phyloP scores from a whole-genome alignment of 225 moss, liverwort and hornwort species.

The Physcomitrium patens region DNA sequence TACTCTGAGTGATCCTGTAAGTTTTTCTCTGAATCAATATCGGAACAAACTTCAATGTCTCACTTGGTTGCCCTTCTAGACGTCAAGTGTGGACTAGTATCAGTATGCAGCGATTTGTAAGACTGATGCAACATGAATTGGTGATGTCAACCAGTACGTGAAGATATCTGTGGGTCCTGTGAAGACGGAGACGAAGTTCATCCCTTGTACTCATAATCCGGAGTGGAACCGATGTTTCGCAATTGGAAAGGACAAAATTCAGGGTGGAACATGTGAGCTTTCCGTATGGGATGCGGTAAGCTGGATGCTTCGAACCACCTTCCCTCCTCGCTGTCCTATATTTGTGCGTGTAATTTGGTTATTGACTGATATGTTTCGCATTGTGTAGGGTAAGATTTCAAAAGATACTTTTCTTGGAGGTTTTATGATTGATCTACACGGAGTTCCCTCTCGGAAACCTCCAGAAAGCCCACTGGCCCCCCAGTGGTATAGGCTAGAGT shows the following conservation, averaged over 20 bases:
- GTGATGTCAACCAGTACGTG: constrained; percentile 55
- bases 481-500: constrained; percentile 81
- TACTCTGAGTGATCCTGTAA: constrained; percentile 48
- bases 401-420: constrained; percentile 78
- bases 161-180: constrained; percentile 60
- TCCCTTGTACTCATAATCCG: constrained; percentile 56
- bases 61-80: background rate
- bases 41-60: background rate
- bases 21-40: background rate
- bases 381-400: constrained; percentile 53
- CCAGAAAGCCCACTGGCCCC: constrained; percentile 78
- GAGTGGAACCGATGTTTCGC: constrained; percentile 85
- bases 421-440: constrained; percentile 61
- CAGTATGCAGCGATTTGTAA: background rate
- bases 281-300: constrained; percentile 78
- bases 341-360: too few species aligned
- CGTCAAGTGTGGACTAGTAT: background rate
- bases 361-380: background rate
- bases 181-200: constrained; percentile 51
- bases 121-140: background rate
- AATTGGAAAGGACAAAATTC: constrained; percentile 75
- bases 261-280: constrained; percentile 61
- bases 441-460: constrained; percentile 71
- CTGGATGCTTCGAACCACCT: background rate
- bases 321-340: too few species aligned